Conservation (phyloP, 352 stramenopile species). For the Pythium biforme region DNA sequence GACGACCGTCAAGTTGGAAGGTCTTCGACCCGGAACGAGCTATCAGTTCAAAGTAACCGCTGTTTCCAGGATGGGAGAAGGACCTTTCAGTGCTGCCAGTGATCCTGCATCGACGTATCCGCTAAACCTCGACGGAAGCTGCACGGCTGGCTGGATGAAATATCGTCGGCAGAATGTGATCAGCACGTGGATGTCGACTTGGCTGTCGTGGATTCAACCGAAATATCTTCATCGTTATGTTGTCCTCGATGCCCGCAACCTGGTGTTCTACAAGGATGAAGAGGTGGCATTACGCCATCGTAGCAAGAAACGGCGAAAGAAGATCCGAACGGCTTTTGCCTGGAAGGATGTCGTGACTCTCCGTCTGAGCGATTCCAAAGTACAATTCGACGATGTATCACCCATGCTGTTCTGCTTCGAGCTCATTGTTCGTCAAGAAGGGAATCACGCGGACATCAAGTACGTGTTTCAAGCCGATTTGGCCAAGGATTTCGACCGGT, state of each 20-base stretch:
- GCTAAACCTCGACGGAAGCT: constrained; percentile 72
- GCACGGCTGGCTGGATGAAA: constrained; percentile 86
- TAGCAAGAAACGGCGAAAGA: constrained; percentile 69
- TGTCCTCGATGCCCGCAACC: constrained; percentile 61
- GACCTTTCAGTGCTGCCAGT: constrained; percentile 71
- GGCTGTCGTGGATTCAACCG: constrained; percentile 67
- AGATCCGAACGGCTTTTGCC: constrained; percentile 72
- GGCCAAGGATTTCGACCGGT: constrained; percentile 76
- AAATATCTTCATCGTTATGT: constrained; percentile 84
- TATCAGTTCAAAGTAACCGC: constrained; percentile 88
- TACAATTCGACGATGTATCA: constrained; percentile 85
- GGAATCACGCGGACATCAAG: constrained; percentile 57
- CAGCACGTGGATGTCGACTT: constrained; percentile 40
- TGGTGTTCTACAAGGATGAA: constrained; percentile 86
- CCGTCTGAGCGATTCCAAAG: constrained; percentile 60
- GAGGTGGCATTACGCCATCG: constrained; percentile 76
- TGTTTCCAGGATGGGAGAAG: constrained; percentile 85
- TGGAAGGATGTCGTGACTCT: constrained; percentile 68
- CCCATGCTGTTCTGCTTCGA: constrained; percentile 81
- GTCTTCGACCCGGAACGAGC: constrained; percentile 69
- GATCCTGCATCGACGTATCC: constrained; percentile 68
- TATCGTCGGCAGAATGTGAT: constrained; percentile 68
- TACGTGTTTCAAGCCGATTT: constrained; percentile 78
- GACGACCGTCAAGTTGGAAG: constrained; percentile 63
- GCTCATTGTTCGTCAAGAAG: constrained; percentile 53